These are phyloP conservation scores for Phytophthora syringae DNA, from an alignment of 352 stramenopile species.

Conservation along the genomic window DNA sequence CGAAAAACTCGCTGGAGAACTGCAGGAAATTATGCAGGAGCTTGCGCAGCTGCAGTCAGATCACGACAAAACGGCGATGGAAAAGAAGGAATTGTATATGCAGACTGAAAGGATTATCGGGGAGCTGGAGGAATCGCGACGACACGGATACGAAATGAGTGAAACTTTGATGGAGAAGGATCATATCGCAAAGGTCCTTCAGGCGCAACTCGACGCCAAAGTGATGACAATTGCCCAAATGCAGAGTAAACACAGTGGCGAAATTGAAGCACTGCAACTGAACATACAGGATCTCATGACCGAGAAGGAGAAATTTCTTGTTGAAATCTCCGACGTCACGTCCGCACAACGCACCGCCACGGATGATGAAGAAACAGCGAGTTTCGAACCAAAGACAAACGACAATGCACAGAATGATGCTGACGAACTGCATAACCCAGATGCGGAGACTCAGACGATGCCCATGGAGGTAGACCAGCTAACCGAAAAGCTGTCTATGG, in stretches of 20 bases:
- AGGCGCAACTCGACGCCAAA: constrained; percentile 54
- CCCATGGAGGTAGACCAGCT: constrained; percentile 17
- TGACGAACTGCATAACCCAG: not conserved
- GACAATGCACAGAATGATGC: constrained; percentile 3
- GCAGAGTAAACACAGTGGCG: constrained; percentile 31
- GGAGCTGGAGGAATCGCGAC: constrained; percentile 38
- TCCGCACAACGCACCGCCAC: constrained; percentile 25
- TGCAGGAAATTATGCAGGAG: constrained; percentile 51
- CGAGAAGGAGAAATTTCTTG: constrained; percentile 37
- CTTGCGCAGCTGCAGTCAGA: constrained; percentile 38
- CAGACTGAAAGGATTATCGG: constrained; percentile 42
- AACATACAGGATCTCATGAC: constrained; percentile 34
- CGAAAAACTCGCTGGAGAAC: constrained; percentile 33
- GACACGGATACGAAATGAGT: constrained; percentile 45
- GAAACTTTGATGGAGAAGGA: constrained; percentile 45
- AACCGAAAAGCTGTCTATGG: constrained; percentile 14
- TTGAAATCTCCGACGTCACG: constrained; percentile 31
- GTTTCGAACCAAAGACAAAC: not conserved
- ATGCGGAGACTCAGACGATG: constrained; percentile 3
- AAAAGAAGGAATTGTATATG: constrained; percentile 41
- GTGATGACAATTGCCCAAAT: constrained; percentile 53
- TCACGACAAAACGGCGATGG: constrained; percentile 37
- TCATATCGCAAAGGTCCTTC: constrained; percentile 48
- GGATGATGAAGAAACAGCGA: constrained; percentile 2
- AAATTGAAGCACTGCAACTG: constrained; percentile 41